Base-by-base conservation (phyloP, 2,329 filamentous ascomycete species). In the Neonectria hederae region DNA sequence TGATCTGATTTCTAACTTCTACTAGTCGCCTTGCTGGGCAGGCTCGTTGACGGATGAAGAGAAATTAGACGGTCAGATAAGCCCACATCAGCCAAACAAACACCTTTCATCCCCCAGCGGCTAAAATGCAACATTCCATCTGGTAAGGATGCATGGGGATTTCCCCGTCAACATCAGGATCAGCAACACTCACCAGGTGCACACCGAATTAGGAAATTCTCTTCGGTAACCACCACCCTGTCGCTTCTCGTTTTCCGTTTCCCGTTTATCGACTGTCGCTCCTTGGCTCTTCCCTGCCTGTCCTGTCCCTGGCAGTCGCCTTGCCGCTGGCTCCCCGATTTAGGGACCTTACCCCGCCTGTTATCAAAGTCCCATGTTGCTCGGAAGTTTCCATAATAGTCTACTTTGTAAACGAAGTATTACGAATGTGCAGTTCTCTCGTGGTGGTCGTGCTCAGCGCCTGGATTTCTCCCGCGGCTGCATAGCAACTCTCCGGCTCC, bases 111-210 rank as follows among this genome's bases (percentile, higher is more conserved):
- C 35, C 46, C 53, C 32, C 54, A 24, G 24, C 32, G 30, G n/a
- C n/a, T 26, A 28, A 55, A 28, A 61, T 55, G 51, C 51, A 55
- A 51, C 26, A 40, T 24, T 49, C 52, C 59, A 62, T 56, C 53
- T 56, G 10, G 28, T 49, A 53, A 26, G n/a, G n/a, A 45, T 30
- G 26, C 42, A 26, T 38, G 35, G 53, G 28, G 53, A 52, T 56
- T 51, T 38, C 40, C 45, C 28, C 52, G 19, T 42, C 24, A 30
- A 55, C 26, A 62, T 56, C 38, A 57, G 26, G 46, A 62, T 62
- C 59, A 62, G 32, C 53, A 26, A 56, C 40, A n/a, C 19, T 55
- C 51, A 55, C 57, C 57, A 49, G 51, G 58, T 62, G 35, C 30
- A 14, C 45, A 35, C 26, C 53, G n/a, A 40, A 57, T 46, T 30